These are phyloP conservation scores for Trichoderma breve DNA, from an alignment of 2,329 filamentous ascomycete genomes.

Conservation along the genomic window DNA sequence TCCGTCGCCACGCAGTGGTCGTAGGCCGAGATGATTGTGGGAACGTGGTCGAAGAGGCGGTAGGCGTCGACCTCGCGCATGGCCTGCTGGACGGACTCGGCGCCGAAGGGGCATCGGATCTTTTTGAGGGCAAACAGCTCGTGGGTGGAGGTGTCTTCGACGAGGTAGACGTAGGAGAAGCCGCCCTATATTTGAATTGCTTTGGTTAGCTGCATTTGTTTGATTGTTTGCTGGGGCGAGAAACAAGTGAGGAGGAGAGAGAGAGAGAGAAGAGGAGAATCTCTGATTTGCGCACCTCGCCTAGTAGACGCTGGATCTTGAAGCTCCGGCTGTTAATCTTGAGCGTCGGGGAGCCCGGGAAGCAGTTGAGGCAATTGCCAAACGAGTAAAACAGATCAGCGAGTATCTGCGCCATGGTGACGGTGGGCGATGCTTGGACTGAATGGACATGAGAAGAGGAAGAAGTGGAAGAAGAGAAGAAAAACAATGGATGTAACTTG, in stretches of 20 bases:
- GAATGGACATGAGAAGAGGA: neutral
- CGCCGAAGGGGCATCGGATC: conserved; percentile 96
- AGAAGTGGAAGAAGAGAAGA: neutral
- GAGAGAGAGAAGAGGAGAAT: neutral
- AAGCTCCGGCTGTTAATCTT: conserved; percentile 94
- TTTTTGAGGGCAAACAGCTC: conserved; percentile 95
- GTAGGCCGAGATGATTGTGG: conserved; percentile 81
- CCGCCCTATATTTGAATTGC: conserved; percentile 67
- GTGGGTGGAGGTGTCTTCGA: conserved; percentile 81
- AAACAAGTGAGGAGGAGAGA: neutral
- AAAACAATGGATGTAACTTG: neutral
- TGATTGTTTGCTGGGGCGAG: neutral
- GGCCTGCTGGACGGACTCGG: conserved; percentile 90
- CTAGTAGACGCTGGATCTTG: conserved; percentile 90
- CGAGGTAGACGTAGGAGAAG: conserved; percentile 98
- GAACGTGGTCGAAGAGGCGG: conserved; percentile 76
- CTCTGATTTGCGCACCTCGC: conserved; percentile 65
- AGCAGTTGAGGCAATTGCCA: conserved; percentile 93
- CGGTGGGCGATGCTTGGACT: neutral
- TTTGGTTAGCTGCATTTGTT: neutral
- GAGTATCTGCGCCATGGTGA: conserved; percentile 74
- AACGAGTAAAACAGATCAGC: conserved; percentile 88
- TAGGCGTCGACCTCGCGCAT: conserved; percentile 98
- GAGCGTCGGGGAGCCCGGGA: conserved; percentile 87
- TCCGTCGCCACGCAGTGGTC: conserved; percentile 82